These are phyloP conservation scores for Pestalotiopsis sp. DNA, from an alignment of 2,329 filamentous ascomycete species.

Conservation along the genomic window DNA sequence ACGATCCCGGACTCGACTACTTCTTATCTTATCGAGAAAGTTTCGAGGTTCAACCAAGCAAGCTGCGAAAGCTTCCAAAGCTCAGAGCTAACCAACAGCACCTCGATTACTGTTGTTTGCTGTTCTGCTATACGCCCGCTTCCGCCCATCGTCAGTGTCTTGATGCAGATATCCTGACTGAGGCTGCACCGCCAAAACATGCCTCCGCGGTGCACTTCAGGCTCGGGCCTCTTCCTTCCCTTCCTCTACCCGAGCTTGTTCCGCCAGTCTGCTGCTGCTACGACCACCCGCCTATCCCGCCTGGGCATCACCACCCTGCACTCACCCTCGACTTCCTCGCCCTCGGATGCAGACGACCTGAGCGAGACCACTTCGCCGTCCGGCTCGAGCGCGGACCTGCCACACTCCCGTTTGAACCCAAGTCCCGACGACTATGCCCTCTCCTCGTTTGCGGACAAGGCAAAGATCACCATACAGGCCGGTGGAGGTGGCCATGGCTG, in stretches of 20 bases:
- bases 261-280: conserved; percentile 18
- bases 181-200: conserved; percentile 31
- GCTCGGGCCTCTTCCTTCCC: conserved; percentile 41
- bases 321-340: conserved; percentile 19
- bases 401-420: conserved; percentile 73
- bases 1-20: not conserved
- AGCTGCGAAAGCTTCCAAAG: not conserved
- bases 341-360: conserved; percentile 19
- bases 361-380: conserved; percentile 29
- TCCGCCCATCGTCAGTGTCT: not conserved
- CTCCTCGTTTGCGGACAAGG: conserved; percentile 85
- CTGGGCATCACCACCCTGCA: conserved; percentile 28
- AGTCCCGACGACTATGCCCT: conserved; percentile 81
- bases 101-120: not conserved
- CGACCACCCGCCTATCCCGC: conserved; percentile 27
- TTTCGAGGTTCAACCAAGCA: not conserved
- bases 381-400: conserved; percentile 39
- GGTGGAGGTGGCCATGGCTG: conserved; percentile 89
- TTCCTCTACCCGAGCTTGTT: conserved; percentile 56
- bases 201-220: conserved; percentile 43
- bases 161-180: not conserved
- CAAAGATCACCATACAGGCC: conserved; percentile 75
- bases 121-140: not conserved
- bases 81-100: not conserved
- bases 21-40: conserved; percentile 15